These are phyloP conservation scores for Hypoxylon sp. DNA, from an alignment of 2,329 filamentous ascomycete genomes.

Conservation along the genomic window DNA sequence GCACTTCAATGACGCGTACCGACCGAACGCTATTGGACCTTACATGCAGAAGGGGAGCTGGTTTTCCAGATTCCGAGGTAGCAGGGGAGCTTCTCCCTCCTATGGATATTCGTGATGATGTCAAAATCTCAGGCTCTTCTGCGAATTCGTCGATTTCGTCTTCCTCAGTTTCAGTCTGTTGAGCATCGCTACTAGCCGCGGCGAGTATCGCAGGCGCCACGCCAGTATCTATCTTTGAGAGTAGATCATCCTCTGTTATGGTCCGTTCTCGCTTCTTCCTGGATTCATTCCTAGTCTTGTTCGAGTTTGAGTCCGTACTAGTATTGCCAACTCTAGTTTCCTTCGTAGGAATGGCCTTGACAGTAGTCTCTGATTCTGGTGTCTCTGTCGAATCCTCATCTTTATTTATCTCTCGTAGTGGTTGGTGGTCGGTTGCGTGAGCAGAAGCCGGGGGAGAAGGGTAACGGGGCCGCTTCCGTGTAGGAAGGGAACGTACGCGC, in stretches of 20 bases:
- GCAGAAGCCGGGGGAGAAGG: conserved; percentile 19
- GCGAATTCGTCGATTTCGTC: conserved; percentile 67
- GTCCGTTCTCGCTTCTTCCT: conserved; percentile 11
- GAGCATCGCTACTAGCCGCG: conserved; percentile 26
- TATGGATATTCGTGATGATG: conserved; percentile 69
- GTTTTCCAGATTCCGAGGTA: conserved; percentile 63
- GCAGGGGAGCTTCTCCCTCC: conserved; percentile 66
- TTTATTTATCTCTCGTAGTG: conserved; percentile 3
- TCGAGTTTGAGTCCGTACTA: conserved; percentile 5
- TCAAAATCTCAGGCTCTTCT: conserved; percentile 72
- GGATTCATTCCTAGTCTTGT: background rate
- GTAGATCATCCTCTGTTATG: conserved; percentile 15
- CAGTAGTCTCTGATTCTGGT: background rate
- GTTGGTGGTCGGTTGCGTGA: conserved; percentile 1
- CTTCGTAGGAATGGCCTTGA: conserved; percentile 4
- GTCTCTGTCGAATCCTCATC: conserved; percentile 1
- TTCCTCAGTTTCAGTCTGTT: conserved; percentile 51
- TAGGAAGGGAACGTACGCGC: conserved; percentile 49
- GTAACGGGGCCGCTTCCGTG: conserved; percentile 45
- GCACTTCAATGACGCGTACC: conserved; percentile 71
- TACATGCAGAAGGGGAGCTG: conserved; percentile 58
- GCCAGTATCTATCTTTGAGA: conserved; percentile 37
- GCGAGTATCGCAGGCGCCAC: conserved; percentile 36
- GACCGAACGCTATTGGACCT: conserved; percentile 67
- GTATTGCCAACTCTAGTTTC: background rate